A percentile compares a stretch with the other conserved stretches of the same genome.
These are phyloP conservation scores for Daldinia concentrica DNA, from an alignment of 495 filamentous ascomycete species.

Conservation along the genomic window DNA sequence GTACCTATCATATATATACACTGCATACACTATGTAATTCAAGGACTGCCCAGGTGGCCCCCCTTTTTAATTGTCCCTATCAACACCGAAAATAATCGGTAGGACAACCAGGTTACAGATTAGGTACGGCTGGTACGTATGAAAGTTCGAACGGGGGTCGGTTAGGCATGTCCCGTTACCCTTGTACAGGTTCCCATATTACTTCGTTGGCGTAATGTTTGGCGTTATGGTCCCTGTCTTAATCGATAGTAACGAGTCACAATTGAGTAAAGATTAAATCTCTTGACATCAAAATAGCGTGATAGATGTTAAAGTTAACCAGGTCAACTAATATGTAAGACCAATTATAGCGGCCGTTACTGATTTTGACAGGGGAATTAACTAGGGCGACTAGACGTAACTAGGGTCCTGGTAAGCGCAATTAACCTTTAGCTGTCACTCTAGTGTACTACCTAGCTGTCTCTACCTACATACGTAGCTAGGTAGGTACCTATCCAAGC, in stretches of 20 bases:
- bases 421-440: neutral
- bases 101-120: slow-evolving; percentile 3
- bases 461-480: no score
- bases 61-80: slow-evolving; percentile 27
- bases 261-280: slow-evolving; percentile 6
- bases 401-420: neutral
- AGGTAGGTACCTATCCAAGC: neutral
- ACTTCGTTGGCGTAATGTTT: neutral
- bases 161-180: neutral
- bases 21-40: no score
- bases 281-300: slow-evolving; percentile 1
- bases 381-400: neutral
- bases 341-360: neutral
- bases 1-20: neutral
- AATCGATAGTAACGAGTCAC: slow-evolving; percentile 3
- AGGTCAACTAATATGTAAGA: neutral
- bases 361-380: neutral
- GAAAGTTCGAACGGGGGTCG: slow-evolving; percentile 1
- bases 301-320: slow-evolving; percentile 1
- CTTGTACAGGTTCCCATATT: neutral
- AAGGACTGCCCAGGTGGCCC: slow-evolving; percentile 23
- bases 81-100: slow-evolving; percentile 18
- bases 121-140: neutral
- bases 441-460: no score
- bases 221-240: neutral